Conservation (phyloP, 352 stramenopile genomes). For the Thalassiosira mediterranea region DNA sequence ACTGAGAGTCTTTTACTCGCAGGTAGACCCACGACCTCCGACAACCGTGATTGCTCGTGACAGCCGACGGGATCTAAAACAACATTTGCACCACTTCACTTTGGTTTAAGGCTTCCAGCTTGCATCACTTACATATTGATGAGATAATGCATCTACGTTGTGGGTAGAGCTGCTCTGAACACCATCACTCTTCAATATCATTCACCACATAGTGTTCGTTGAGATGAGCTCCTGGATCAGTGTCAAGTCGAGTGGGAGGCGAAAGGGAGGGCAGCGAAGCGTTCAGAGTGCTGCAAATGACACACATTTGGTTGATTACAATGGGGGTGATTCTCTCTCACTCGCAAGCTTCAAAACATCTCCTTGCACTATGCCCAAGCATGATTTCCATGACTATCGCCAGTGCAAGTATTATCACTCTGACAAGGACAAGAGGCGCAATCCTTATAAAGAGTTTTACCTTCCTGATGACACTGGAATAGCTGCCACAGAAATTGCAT, state of each 20-base stretch:
- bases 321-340: background rate
- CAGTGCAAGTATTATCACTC: slow-evolving; percentile 19
- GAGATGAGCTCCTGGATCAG: background rate
- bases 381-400: slow-evolving; percentile 3
- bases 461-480: slow-evolving; percentile 9
- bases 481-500: slow-evolving; percentile 15
- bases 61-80: too few relatives aligned
- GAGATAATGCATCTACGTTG: too few relatives aligned
- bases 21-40: too few relatives aligned
- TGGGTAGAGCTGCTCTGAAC: too few relatives aligned
- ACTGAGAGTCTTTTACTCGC: too few relatives aligned
- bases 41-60: too few relatives aligned
- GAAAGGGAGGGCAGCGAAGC: background rate
- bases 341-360: slow-evolving; percentile 4
- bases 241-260: background rate
- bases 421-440: slow-evolving; percentile 15
- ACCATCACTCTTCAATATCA: too few relatives aligned
- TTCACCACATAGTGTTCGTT: too few relatives aligned
- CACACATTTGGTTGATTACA: background rate
- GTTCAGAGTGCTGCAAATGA: background rate
- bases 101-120: too few relatives aligned
- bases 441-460: slow-evolving; percentile 27
- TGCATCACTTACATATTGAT: too few relatives aligned
- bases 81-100: too few relatives aligned
- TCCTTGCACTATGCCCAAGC: slow-evolving; percentile 1